Evolutionary conservation across 2,329 filamentous ascomycete species (phyloP).

Genomic region (Ceratocystis eucalypticola): DNA sequence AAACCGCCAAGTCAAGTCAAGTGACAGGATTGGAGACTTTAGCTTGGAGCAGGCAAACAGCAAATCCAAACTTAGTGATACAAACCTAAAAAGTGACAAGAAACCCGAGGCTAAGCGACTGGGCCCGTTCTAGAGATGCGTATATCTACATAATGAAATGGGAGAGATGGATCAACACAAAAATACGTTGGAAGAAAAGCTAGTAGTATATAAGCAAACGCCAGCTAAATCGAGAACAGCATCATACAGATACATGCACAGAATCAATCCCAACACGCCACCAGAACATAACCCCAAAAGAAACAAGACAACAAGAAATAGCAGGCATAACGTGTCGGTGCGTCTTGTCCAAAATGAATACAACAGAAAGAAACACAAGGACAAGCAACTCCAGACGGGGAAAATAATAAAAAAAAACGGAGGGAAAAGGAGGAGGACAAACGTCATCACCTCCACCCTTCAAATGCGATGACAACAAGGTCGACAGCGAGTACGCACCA

Average conservation of each 20-base stretch:
- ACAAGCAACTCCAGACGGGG: neutral
- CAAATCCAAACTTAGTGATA: too few species aligned
- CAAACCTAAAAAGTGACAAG: neutral
- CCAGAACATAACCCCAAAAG: neutral
- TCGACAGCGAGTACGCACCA: neutral
- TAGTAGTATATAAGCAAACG: neutral
- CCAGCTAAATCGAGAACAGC: neutral
- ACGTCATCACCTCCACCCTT: slow-evolving; percentile 5
- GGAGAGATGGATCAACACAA: neutral
- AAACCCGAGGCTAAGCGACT: neutral
- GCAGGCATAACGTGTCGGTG: neutral
- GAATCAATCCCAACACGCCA: neutral
- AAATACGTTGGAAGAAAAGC: neutral
- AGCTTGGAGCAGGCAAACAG: too few species aligned
- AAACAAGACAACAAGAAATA: slow-evolving; percentile 5
- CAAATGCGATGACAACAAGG: neutral
- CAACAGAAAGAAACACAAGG: neutral
- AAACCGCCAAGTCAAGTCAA: neutral
- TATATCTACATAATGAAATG: neutral
- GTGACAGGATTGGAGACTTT: neutral
- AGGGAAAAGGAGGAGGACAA: neutral
- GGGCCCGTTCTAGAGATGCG: neutral
- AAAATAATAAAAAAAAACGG: neutral
- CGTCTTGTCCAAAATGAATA: neutral
- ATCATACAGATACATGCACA: neutral